Evolutionary conservation across 2,329 filamentous ascomycete species (phyloP), one percentile per base, ranked within the genome.

Genomic region (Exophiala alcalophila): DNA sequence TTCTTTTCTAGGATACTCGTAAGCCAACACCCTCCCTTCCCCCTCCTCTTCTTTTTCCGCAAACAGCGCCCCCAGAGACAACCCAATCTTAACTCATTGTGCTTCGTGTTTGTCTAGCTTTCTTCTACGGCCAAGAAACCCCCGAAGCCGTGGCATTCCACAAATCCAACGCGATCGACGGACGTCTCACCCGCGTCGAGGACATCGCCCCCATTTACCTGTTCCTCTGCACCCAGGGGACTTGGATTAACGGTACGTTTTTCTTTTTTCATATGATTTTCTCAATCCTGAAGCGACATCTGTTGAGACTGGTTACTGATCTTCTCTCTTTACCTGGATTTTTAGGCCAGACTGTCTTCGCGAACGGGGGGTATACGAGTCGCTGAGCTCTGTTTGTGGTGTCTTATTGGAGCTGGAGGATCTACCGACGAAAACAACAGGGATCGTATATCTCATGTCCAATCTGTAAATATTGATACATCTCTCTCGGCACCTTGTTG

Each of bases 281-380:
- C 32, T 6, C n/a, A 26, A n/a, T n/a, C n/a, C n/a, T 19, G 19
- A 2, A 12, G 14, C 6, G 23, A 10, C 16, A 37, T 12, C 10
- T 31, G 11, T 23, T 37, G 19, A 44, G n/a, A 19, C 12, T 4
- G 1, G 15, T 27, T 29, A 9, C 20, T 28, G 21, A 15, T 26
- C 14, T 12, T 8, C n/a, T 4, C 14, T 8, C 9, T n/a, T 10
- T 23, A 25, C 18, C 18, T 3, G 7, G 10, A n/a, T 16, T 26
- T 12, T 19, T 12, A 46, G 43, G 43, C 31, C 45, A 52, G 37
- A 72, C 68, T 4, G 64, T 72, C 47, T 71, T 72, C 58, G 65
- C 67, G n/a, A 72, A 73, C 47, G 68, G 68, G 8, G 69, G 68
- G 7, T 72, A 72, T 47, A 71, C 68, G 2, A 70, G 67, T 21